These are phyloP conservation scores for Penicillium carneum DNA, from an alignment of 2,329 filamentous ascomycete species.

Conservation along the genomic window DNA sequence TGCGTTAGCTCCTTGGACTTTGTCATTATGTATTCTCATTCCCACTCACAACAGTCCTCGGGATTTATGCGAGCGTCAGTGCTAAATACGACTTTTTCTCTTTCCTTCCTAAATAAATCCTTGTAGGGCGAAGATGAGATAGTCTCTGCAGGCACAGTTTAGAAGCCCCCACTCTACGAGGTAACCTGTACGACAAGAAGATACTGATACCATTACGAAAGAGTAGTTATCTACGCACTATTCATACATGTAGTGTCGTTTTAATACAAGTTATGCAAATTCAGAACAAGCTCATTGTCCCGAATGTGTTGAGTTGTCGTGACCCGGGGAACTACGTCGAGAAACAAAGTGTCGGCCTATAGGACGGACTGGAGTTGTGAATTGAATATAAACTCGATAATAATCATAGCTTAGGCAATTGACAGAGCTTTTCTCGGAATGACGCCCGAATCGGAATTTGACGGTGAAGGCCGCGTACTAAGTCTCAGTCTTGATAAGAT, in stretches of 20 bases:
- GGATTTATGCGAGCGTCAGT: background rate
- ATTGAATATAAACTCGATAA: constrained; percentile 24
- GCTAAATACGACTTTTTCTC: background rate
- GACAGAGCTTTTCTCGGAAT: constrained; percentile 12
- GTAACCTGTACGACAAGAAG: background rate
- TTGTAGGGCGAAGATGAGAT: constrained; percentile 1
- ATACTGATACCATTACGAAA: background rate
- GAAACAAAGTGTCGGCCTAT: constrained; percentile 10
- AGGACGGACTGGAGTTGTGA: constrained; percentile 12
- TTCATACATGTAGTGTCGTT: background rate
- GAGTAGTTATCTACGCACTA: background rate
- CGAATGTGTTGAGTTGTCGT: constrained; percentile 1
- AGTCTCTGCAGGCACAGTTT: background rate
- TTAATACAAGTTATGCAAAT: constrained; percentile 1
- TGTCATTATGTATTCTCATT: background rate
- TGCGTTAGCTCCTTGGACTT: constrained; percentile 6
- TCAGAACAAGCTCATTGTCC: constrained; percentile 1
- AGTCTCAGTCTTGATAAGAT: background rate
- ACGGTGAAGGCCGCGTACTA: constrained; percentile 10
- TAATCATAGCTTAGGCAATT: constrained; percentile 8
- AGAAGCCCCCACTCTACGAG: constrained; percentile 5
- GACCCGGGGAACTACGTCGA: constrained; percentile 9
- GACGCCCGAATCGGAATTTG: constrained; percentile 27
- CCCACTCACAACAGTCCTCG: too few relatives aligned
- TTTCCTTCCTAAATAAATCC: background rate